These are phyloP conservation scores for Saccharum officinarum DNA, from an alignment of 176 grass and related monocot genomes.

Conservation along the genomic window DNA sequence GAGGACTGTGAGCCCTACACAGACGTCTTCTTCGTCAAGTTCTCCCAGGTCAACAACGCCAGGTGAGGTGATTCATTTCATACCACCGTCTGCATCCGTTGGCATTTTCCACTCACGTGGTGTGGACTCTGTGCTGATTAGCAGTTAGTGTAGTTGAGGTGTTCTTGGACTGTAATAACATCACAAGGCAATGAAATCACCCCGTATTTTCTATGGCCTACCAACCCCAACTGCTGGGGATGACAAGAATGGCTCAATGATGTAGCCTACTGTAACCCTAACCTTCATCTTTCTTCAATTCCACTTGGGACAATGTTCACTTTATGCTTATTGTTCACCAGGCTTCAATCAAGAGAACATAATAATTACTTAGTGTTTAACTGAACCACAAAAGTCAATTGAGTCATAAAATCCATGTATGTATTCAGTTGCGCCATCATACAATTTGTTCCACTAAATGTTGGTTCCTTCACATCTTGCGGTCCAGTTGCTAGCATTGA, in stretches of 20 bases:
- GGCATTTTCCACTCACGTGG: neutral
- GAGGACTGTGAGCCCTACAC: constrained; percentile 91
- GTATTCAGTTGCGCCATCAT: neutral
- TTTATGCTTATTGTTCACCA: neutral
- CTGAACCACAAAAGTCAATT: neutral
- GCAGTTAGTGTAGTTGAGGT: neutral
- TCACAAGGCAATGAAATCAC: neutral
- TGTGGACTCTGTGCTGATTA: neutral
- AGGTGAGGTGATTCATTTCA: constrained; percentile 49
- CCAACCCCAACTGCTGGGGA: neutral
- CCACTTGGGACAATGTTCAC: neutral
- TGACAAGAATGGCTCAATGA: neutral
- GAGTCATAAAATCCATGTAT: neutral
- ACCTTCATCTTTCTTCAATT: neutral
- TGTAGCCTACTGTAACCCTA: neutral
- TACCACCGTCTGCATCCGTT: neutral
- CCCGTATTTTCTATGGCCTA: neutral
- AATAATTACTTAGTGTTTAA: neutral
- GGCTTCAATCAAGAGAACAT: neutral
- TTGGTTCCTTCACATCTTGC: neutral
- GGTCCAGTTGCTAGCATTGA: neutral
- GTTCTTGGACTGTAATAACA: neutral
- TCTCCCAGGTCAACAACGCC: constrained; percentile 79
- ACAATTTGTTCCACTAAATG: neutral
- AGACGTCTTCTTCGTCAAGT: constrained; percentile 92